A percentile compares a stretch with the other conserved stretches of the same genome.
phyloP scores from a whole-genome alignment of 305 asterid species.

The Fraxinus xanthoxyloides region DNA sequence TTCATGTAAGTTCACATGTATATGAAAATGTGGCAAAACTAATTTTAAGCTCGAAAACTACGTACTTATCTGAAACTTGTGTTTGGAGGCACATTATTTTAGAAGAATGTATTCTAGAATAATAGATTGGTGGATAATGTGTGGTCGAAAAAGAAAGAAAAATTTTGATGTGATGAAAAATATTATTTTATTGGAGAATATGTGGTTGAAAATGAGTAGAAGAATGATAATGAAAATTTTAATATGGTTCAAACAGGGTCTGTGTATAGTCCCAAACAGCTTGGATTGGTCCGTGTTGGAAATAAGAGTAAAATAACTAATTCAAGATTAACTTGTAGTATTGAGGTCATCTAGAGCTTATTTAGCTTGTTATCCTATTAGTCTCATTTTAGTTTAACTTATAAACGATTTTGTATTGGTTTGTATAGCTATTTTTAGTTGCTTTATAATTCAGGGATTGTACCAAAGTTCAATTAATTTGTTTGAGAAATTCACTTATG shows the following conservation, averaged over 20 bases:
- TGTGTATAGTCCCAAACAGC: background rate
- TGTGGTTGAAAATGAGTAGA: too few species aligned
- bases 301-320: background rate
- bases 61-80: background rate
- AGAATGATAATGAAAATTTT: too few species aligned
- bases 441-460: background rate
- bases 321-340: background rate
- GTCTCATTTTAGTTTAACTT: background rate
- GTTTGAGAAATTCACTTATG: background rate
- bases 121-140: too few species aligned
- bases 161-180: too few species aligned
- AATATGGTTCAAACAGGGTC: background rate
- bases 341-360: background rate
- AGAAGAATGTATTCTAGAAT: too few species aligned
- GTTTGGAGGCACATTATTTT: too few species aligned
- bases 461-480: background rate
- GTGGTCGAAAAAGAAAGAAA: too few species aligned
- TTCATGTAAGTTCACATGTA: background rate
- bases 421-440: background rate
- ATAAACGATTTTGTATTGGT: background rate
- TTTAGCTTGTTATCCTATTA: background rate
- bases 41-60: background rate
- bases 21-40: background rate
- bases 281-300: background rate
- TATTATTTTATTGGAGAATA: too few species aligned